These are phyloP conservation scores for Panicum virgatum DNA, from an alignment of 202 grass and related monocot species.

Conservation along the genomic window DNA sequence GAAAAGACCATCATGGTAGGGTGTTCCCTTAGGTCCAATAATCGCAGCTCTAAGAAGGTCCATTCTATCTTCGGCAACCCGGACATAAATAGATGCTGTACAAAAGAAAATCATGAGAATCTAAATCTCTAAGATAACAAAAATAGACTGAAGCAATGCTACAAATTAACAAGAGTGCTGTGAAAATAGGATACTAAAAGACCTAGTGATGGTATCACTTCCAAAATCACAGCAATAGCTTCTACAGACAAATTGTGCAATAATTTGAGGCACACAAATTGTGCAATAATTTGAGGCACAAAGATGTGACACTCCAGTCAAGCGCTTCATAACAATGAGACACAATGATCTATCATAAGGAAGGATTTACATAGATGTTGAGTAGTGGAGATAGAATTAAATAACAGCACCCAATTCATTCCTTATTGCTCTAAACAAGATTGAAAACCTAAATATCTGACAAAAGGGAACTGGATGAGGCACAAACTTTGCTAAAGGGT, in stretches of 20 bases:
- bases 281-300: not conserved
- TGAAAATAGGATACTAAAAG: not conserved
- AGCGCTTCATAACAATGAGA: not conserved
- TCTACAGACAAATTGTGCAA: conserved; percentile 9
- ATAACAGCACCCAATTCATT: too few species aligned
- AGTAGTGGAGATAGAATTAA: not conserved
- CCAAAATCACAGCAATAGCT: not conserved
- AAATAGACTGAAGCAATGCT: conserved; percentile 11
- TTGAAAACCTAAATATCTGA: too few species aligned
- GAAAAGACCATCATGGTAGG: conserved; percentile 79
- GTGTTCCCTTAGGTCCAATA: conserved; percentile 70
- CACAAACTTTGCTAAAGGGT: too few species aligned
- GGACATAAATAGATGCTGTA: conserved; percentile 56
- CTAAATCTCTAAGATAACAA: conserved; percentile 2
- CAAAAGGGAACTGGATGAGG: too few species aligned
- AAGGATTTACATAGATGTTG: not conserved
- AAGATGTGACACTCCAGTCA: not conserved
- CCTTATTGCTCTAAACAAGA: too few species aligned
- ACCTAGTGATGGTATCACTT: not conserved
- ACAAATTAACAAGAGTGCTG: not conserved
- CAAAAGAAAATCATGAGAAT: conserved; percentile 27
- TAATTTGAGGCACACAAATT: too few species aligned
- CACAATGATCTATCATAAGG: not conserved
- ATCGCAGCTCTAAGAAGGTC: conserved; percentile 76
- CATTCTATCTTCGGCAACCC: conserved; percentile 72